Evolutionary conservation across 495 filamentous ascomycete genomes (phyloP).

Genomic region (Cetradonia linearis): DNA sequence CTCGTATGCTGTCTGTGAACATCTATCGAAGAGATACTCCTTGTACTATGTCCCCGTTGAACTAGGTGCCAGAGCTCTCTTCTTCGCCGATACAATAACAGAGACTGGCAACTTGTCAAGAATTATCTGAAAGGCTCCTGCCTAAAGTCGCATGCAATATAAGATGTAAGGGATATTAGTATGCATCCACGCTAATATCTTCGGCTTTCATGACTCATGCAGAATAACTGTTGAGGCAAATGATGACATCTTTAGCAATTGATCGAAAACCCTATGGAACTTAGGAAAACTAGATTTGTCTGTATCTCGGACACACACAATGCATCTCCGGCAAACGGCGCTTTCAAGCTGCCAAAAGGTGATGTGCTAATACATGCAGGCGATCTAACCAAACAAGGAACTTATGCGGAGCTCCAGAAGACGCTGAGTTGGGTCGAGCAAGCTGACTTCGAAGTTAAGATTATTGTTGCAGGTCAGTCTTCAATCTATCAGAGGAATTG

Average conservation of each 20-base stretch:
- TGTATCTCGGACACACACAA: conserved; percentile 55
- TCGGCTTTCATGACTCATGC: neutral
- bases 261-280: conserved; percentile 4
- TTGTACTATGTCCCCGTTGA: neutral
- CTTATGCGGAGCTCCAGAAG: conserved; percentile 40
- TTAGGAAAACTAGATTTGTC: conserved; percentile 45
- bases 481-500: neutral
- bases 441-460: conserved; percentile 46
- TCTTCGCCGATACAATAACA: neutral
- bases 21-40: neutral
- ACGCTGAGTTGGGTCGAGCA: conserved; percentile 48
- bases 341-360: conserved; percentile 45
- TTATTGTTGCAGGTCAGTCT: conserved; percentile 47
- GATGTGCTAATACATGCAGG: conserved; percentile 54
- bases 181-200: neutral
- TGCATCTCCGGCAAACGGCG: conserved; percentile 40
- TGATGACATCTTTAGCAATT: neutral
- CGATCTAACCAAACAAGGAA: conserved; percentile 50
- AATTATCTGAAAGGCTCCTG: neutral
- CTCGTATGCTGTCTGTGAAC: neutral
- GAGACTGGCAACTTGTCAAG: neutral
- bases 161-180: neutral
- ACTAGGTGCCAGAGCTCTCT: neutral
- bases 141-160: neutral
- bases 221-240: neutral